phyloP scores from a whole-genome alignment of 768 basidiomycete species.

The Podaxis sp. region DNA sequence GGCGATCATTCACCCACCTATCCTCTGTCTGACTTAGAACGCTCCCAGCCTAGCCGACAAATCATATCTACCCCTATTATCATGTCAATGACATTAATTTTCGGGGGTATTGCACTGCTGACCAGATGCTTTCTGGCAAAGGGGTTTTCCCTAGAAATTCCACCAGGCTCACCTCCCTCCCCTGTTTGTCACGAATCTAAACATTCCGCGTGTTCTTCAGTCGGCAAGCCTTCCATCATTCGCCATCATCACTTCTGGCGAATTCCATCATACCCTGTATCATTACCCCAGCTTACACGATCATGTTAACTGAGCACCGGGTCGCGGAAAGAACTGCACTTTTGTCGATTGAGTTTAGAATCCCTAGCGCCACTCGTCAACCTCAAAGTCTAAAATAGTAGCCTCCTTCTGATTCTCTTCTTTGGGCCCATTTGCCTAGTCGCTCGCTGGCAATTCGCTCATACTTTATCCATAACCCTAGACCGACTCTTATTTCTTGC shows the following conservation, averaged over 20 bases:
- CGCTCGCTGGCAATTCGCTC: conserved; percentile 1
- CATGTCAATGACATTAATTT: not conserved
- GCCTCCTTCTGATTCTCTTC: not conserved
- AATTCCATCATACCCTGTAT: not conserved
- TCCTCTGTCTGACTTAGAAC: too few relatives aligned
- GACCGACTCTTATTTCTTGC: not conserved
- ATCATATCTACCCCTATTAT: not conserved
- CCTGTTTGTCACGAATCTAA: not conserved
- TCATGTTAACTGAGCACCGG: not conserved
- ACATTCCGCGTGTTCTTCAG: not conserved
- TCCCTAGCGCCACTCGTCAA: not conserved
- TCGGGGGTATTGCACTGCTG: not conserved
- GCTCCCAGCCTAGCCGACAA: too few relatives aligned
- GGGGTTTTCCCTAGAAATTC: not conserved
- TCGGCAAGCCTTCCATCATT: not conserved
- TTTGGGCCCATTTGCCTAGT: not conserved
- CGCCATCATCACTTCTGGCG: not conserved
- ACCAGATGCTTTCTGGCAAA: not conserved
- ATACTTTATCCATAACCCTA: not conserved
- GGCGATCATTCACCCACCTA: too few relatives aligned
- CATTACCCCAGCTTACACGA: not conserved
- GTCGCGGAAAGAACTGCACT: not conserved
- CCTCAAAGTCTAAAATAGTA: not conserved
- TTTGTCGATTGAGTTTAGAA: not conserved
- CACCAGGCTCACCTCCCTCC: not conserved